A percentile compares a stretch with the other conserved stretches of the same genome.
These are phyloP conservation scores for Triticum urartu DNA, from an alignment of 176 grass and related monocot genomes.

Conservation along the genomic window DNA sequence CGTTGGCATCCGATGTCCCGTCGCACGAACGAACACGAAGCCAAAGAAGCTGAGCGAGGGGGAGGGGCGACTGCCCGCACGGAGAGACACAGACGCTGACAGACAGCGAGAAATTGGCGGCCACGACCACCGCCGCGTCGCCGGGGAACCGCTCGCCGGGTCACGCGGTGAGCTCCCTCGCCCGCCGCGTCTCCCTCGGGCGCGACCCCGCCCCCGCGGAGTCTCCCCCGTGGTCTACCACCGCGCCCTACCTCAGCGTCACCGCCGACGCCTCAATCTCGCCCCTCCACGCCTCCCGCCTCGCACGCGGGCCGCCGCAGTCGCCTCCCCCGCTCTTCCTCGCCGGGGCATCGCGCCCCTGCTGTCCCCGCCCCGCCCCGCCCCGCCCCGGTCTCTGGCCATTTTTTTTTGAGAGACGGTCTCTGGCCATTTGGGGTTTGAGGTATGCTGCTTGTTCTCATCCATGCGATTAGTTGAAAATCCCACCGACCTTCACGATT, in stretches of 20 bases:
- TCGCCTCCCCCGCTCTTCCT: not conserved
- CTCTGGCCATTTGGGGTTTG: not conserved
- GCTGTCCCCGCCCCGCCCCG: not conserved
- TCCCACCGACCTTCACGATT: not conserved
- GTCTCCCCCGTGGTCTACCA: no score
- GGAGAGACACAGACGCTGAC: not conserved
- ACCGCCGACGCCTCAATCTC: not conserved
- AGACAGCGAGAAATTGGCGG: not conserved
- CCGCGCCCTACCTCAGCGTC: not conserved
- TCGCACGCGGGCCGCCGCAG: not conserved
- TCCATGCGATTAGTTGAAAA: not conserved
- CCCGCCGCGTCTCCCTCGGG: not conserved
- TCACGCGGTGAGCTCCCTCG: constrained; percentile 9
- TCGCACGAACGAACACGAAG: constrained; percentile 10
- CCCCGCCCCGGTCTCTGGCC: not conserved
- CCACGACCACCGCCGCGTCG: not conserved
- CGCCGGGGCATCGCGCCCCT: not conserved
- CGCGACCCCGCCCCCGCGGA: not conserved
- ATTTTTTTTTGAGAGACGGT: not conserved
- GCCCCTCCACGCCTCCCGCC: not conserved
- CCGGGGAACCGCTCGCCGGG: not conserved
- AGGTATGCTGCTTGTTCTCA: not conserved
- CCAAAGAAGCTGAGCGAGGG: not conserved
- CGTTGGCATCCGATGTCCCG: constrained; percentile 13
- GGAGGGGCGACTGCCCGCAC: constrained; percentile 24